Base-by-base conservation (phyloP, 2,329 filamentous ascomycete genomes). In the Aureobasidium sp. region DNA sequence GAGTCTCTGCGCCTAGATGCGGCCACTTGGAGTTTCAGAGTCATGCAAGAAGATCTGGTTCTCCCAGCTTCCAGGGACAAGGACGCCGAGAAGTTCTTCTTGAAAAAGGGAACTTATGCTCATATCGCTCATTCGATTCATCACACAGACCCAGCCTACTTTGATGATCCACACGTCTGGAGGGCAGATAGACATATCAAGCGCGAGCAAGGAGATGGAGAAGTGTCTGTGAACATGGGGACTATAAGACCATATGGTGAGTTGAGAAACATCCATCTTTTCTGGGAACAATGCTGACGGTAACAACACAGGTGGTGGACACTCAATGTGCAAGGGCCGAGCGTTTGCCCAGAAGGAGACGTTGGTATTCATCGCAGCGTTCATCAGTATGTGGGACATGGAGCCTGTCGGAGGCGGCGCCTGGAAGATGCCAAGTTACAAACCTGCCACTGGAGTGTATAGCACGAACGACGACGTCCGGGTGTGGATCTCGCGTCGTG, bases 351-450 rank as follows among this genome's bases (percentile, higher is more conserved):
- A 83, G 66, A 74, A 77, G 52, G 76, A 81, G 66, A 75, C 78
- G 21, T 65, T 85, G 47, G 70, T 78, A 29, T 78, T 83, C 48
- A 75, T 77, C 1, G 81, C 82, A 16, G 76, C 78, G 1, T 76
- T 86, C 27, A 67, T 85, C 25, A 73, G 76, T 6, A 75, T 83
- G 66, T 86, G 83, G 82, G 79, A 85, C 47, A 78, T 86, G 62
- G 73, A 80, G 59, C 75, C 80, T 0, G 75, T 72, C 0, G 70
- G 70, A 52, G 75, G 76, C 16, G 72, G 72, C 7, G 72, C 71
- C 0, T 84, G 83, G 78, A 73, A 74, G 21, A 73, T 86, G 47
- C 84, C 85, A 0, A 73, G 71, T 44, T 76, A 77, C 67, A 75
- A 69, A 66, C 77, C 75, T 65, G 79, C 78, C 6, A 78, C 75